Evolutionary conservation across 768 basidiomycete species (phyloP).

Genomic region (Suillus spraguei): DNA sequence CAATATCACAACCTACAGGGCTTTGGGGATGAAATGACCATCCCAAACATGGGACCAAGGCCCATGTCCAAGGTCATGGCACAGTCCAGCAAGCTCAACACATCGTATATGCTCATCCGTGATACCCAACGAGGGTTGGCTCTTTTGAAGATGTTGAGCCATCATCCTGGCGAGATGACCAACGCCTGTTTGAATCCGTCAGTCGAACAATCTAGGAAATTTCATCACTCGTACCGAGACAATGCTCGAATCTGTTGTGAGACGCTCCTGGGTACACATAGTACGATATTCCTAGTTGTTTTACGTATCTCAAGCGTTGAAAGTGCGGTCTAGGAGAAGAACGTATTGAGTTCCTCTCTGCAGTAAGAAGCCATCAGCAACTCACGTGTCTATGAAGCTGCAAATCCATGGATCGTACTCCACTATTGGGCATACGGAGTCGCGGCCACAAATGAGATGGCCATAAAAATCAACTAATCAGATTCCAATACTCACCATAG

Average conservation of each 20-base stretch:
- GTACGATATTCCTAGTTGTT: constrained; percentile 79
- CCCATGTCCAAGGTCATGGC: constrained; percentile 86
- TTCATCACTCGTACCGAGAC: constrained; percentile 54
- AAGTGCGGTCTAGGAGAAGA: constrained; percentile 58
- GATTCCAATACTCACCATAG: constrained; percentile 33
- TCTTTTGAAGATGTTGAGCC: constrained; percentile 53
- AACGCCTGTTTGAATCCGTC: constrained; percentile 52
- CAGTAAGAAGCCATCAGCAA: neutral
- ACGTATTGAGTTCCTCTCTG: neutral
- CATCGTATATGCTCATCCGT: constrained; percentile 74
- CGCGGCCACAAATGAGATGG: neutral
- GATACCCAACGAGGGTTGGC: constrained; percentile 65
- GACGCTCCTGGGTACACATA: constrained; percentile 79
- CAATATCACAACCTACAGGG: constrained; percentile 48
- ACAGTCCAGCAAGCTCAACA: constrained; percentile 78
- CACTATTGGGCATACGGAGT: constrained; percentile 14
- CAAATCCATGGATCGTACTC: constrained; percentile 41
- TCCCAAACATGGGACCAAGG: constrained; percentile 91
- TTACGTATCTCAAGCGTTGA: constrained; percentile 74
- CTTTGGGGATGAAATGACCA: constrained; percentile 64
- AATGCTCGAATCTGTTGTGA: constrained; percentile 85
- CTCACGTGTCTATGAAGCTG: constrained; percentile 69
- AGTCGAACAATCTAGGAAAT: neutral
- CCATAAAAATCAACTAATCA: neutral
- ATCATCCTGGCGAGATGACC: constrained; percentile 71